Conservation (phyloP, 129 eudicot genomes). For the Tagetes patula region DNA sequence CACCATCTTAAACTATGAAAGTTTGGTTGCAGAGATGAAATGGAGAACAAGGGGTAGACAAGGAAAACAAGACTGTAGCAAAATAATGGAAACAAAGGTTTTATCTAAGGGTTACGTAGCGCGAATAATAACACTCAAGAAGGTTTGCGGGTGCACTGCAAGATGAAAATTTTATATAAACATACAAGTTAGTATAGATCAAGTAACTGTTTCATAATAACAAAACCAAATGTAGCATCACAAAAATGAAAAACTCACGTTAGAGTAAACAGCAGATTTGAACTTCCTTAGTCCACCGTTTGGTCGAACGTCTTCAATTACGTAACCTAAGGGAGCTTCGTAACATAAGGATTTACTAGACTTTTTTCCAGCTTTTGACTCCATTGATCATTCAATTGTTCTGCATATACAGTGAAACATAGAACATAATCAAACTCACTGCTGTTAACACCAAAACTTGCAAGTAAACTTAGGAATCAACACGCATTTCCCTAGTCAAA, state of each 20-base stretch:
- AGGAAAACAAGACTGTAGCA: slow-evolving; percentile 16
- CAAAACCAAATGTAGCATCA: neutral
- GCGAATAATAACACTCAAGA: slow-evolving; percentile 54
- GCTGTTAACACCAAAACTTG: neutral
- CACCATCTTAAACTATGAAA: slow-evolving; percentile 43
- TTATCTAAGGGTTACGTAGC: slow-evolving; percentile 30
- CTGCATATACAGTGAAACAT: slow-evolving; percentile 29
- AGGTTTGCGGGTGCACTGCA: slow-evolving; percentile 85
- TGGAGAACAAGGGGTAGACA: slow-evolving; percentile 2
- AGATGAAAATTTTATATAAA: neutral
- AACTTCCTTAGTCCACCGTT: slow-evolving; percentile 80
- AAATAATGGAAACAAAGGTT: slow-evolving; percentile 15
- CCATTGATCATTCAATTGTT: slow-evolving; percentile 73
- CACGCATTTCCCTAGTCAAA: neutral
- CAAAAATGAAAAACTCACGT: slow-evolving; percentile 49
- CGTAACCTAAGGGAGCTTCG: slow-evolving; percentile 89
- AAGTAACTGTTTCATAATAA: slow-evolving; percentile 10
- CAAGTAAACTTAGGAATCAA: slow-evolving; percentile 10
- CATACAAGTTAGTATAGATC: neutral
- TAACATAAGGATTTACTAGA: slow-evolving; percentile 60
- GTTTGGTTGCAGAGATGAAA: slow-evolving; percentile 26
- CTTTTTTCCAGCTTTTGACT: slow-evolving; percentile 71
- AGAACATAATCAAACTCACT: slow-evolving; percentile 13
- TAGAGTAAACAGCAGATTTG: slow-evolving; percentile 95
- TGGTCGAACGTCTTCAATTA: slow-evolving; percentile 95